These are phyloP conservation scores for Saraca asoca DNA, from an alignment of 331 rosid species.

Conservation along the genomic window DNA sequence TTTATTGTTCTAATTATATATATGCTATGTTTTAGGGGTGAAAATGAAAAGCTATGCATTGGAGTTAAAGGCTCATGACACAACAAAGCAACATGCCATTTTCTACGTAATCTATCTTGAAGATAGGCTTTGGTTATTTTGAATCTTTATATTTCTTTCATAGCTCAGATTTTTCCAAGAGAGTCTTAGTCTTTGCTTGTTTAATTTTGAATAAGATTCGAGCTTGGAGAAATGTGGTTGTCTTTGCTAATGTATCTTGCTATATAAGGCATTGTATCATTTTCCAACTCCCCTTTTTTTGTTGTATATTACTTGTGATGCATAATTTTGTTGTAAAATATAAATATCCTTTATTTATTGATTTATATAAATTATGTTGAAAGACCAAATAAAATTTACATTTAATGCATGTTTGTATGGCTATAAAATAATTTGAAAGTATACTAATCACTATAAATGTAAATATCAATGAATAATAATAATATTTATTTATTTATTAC, in stretches of 20 bases:
- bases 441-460: too few relatives aligned
- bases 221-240: slow-evolving; percentile 43
- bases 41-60: slow-evolving; percentile 94
- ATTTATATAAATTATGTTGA: too few relatives aligned
- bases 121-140: slow-evolving; percentile 40
- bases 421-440: too few relatives aligned
- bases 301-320: slow-evolving; percentile 36
- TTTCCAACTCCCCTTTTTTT: neutral
- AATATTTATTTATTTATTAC: too few relatives aligned
- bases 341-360: too few relatives aligned
- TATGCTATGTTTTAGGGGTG: slow-evolving; percentile 61
- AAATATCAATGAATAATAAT: too few relatives aligned
- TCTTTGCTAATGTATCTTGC: slow-evolving; percentile 34
- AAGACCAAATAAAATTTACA: too few relatives aligned
- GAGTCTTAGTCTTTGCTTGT: slow-evolving; percentile 46
- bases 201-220: slow-evolving; percentile 44
- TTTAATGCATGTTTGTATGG: too few relatives aligned
- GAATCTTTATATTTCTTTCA: slow-evolving; percentile 35
- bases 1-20: too few relatives aligned
- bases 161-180: slow-evolving; percentile 36
- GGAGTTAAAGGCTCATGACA: slow-evolving; percentile 99
- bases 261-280: slow-evolving; percentile 17
- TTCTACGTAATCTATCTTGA: slow-evolving; percentile 57
- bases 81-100: slow-evolving; percentile 91
- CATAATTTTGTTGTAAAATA: too few relatives aligned